phyloP scores from a whole-genome alignment of 2,329 filamentous ascomycete species.

The Elsinoe ampelina region DNA sequence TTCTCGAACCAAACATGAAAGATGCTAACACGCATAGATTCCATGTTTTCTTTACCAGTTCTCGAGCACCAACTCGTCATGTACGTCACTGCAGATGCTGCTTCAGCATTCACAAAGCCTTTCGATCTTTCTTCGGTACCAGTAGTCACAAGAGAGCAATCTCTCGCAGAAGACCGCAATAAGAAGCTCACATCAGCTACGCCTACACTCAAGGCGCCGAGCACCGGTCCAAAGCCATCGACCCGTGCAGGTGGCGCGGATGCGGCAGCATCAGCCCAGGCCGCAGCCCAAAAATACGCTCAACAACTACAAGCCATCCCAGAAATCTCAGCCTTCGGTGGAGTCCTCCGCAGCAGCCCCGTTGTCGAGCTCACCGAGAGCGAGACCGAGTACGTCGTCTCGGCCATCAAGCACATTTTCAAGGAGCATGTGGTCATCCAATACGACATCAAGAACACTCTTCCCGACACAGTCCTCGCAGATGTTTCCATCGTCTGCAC shows the following conservation, averaged over 20 bases:
- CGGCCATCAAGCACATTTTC: constrained; percentile 92
- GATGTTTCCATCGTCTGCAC: constrained; percentile 77
- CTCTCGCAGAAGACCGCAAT: constrained; percentile 87
- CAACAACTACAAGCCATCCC: constrained; percentile 81
- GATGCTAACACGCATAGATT: constrained; percentile 50
- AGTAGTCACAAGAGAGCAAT: constrained; percentile 89
- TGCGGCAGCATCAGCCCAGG: constrained; percentile 60
- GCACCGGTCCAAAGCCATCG: constrained; percentile 65
- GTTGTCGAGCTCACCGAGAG: constrained; percentile 87
- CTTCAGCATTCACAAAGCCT: constrained; percentile 69
- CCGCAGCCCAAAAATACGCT: constrained; percentile 77
- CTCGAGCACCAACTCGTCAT: constrained; percentile 96
- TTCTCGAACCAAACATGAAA: background rate
- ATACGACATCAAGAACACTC: constrained; percentile 95
- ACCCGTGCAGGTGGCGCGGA: constrained; percentile 66
- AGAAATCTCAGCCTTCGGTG: constrained; percentile 82
- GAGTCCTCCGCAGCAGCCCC: constrained; percentile 81
- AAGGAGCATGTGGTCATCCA: constrained; percentile 93
- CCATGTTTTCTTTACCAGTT: constrained; percentile 85
- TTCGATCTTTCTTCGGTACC: constrained; percentile 91
- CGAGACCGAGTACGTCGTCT: constrained; percentile 95
- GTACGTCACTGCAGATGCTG: constrained; percentile 91
- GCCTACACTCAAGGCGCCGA: constrained; percentile 87
- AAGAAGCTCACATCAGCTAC: constrained; percentile 94
- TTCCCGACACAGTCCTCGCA: constrained; percentile 81